Percentiles rank a stretch among this genome's conserved stretches.
These are phyloP conservation scores for Parastagonospora nodorum DNA, from an alignment of 2,329 filamentous ascomycete genomes.

Conservation along the genomic window DNA sequence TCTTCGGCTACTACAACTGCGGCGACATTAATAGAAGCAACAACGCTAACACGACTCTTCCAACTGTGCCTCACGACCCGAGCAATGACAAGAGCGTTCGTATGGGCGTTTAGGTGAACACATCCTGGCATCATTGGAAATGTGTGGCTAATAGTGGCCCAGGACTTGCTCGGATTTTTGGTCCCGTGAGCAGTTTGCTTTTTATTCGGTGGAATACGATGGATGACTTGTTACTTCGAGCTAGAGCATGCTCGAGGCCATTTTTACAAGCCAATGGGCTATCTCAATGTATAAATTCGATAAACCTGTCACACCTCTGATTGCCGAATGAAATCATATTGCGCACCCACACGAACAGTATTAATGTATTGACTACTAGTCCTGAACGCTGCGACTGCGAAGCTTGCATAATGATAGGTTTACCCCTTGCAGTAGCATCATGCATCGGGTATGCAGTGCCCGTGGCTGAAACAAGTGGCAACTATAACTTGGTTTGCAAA, in stretches of 20 bases:
- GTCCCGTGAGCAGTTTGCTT: no score
- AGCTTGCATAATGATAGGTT: not conserved
- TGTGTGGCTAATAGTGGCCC: no score
- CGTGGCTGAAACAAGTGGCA: not conserved
- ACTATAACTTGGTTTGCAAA: not conserved
- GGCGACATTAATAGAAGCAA: not conserved
- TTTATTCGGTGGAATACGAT: no score
- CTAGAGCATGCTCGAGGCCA: no score
- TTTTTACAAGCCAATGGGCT: no score
- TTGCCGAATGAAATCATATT: no score
- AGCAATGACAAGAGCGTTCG: not conserved
- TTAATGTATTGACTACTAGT: not conserved
- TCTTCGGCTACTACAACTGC: slow-evolving; percentile 1
- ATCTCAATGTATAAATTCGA: no score
- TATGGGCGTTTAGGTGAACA: not conserved
- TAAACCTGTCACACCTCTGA: no score
- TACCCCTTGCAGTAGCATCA: not conserved
- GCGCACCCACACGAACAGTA: no score
- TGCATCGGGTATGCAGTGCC: not conserved
- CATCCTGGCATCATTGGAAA: no score
- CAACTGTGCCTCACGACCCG: not conserved
- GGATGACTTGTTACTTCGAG: no score
- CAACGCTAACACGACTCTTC: not conserved
- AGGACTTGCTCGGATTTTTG: no score
- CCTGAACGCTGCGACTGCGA: not conserved